Evolutionary conservation across 116 monocot species (phyloP), one percentile per base, ranked within the genome.

Genomic region (Cymodocea nodosa): DNA sequence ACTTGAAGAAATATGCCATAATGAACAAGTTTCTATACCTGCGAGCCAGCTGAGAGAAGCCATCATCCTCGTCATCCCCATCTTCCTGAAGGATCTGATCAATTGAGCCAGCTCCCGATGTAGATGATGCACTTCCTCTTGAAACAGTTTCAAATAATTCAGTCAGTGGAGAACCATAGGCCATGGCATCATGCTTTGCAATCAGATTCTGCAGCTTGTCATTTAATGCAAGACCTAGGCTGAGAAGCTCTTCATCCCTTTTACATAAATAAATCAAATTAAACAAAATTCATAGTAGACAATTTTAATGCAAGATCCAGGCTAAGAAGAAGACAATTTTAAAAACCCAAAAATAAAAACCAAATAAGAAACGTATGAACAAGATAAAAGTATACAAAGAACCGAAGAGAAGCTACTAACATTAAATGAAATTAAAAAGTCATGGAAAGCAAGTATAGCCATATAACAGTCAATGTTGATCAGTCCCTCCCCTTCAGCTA

Each of bases 241-340:
- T 76, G 34, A 94, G 56, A 19, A 89, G 80, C 61, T 87, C 84
- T 68, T 94, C 94, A 79, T 94, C 87, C 68, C 94, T 94, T 39
- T 6, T 12, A 63, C 65, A 62, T 61, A 68, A 15, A 17, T 2
- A 65, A 12, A 44, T 44, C 19, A 19, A 40, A 63, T 20, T 19
- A 63, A 12, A 10, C 23, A 57, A 57, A 24, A 57, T 8, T 57
- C 24, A 57, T 57, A 25, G 57, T 8, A 30, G 30, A 30, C 30
- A 30, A 30, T 30, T 30, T 30, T 30, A 30, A 30, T 30, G 30
- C 30, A 30, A 30, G 30, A 30, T 3, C 30, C 3, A 12, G 22
- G 56, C 20, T 56, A 11, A 30, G 56, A 44, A 3, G 44, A 1
- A 44, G 9, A 6, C 44, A 44, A 44, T 4, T 44, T 11, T 44